Evolutionary conservation across 345 rosid species (phyloP).

Genomic region (Triadica sebifera): DNA sequence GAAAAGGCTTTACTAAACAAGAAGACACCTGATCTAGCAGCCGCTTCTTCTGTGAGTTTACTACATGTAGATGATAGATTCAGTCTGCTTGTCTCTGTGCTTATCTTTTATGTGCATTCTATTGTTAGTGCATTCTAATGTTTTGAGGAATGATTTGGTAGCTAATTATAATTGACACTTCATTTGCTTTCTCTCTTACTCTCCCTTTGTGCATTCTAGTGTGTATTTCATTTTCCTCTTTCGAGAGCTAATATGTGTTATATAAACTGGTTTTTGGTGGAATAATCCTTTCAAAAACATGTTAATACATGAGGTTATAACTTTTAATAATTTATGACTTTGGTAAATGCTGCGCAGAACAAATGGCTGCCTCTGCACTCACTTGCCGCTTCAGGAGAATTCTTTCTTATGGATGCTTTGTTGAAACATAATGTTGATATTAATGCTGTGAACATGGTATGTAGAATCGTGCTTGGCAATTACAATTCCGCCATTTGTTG

Average conservation of each 20-base stretch:
- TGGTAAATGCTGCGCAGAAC: slow-evolving; percentile 5
- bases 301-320: neutral
- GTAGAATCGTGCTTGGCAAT: slow-evolving; percentile 7
- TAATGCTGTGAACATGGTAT: slow-evolving; percentile 72
- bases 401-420: slow-evolving; percentile 65
- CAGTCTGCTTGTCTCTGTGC: neutral
- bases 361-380: slow-evolving; percentile 90
- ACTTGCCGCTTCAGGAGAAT: slow-evolving; percentile 88
- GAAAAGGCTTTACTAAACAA: slow-evolving; percentile 73
- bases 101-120: neutral
- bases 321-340: neutral
- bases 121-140: neutral
- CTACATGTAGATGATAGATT: neutral
- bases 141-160: neutral
- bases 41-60: slow-evolving; percentile 75
- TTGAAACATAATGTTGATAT: slow-evolving; percentile 79
- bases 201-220: neutral
- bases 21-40: slow-evolving; percentile 62
- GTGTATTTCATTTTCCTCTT: neutral
- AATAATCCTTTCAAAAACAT: no score
- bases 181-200: no score
- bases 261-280: neutral
- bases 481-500: neutral
- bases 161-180: neutral
- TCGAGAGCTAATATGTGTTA: neutral